Conservation (phyloP, 2,329 filamentous ascomycete genomes). For the Colletotrichum simmondsii region DNA sequence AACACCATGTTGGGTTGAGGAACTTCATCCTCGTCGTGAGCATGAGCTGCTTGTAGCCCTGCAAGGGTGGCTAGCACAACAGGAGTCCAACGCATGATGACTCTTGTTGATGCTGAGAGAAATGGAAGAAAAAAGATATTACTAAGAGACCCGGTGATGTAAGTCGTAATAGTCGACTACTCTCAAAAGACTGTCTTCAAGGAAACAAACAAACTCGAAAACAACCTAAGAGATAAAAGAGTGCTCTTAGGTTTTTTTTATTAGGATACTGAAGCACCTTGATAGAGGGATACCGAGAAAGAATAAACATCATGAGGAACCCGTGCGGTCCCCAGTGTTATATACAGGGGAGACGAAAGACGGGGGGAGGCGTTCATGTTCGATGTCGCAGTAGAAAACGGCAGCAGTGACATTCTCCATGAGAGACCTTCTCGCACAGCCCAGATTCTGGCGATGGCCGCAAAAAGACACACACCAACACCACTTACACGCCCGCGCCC, state of each 20-base stretch:
- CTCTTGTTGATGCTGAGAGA: background rate
- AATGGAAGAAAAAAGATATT: background rate
- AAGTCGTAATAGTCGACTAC: no score
- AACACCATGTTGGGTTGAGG: conserved; percentile 32
- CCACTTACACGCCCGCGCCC: no score
- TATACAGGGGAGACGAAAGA: conserved; percentile 7
- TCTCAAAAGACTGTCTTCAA: background rate
- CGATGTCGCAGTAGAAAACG: conserved; percentile 20
- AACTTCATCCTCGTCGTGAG: conserved; percentile 36
- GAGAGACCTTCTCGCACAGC: background rate
- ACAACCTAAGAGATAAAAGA: background rate
- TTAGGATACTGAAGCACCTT: background rate
- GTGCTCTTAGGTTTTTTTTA: conserved; percentile 4
- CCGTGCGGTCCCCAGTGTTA: conserved; percentile 3
- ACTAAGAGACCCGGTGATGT: background rate
- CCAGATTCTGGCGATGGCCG: background rate
- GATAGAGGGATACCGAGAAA: conserved; percentile 2
- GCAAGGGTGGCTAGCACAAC: conserved; percentile 39
- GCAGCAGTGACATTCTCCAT: background rate
- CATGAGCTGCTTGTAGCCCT: conserved; percentile 40
- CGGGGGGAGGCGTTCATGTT: background rate
- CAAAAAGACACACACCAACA: background rate
- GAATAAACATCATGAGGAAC: background rate
- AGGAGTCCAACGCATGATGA: conserved; percentile 40
- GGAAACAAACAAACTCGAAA: background rate